Percentiles rank a stretch among this genome's conserved stretches.
Conservation (phyloP, 2,329 filamentous ascomycete species). For the Fusarium mexicanum region DNA sequence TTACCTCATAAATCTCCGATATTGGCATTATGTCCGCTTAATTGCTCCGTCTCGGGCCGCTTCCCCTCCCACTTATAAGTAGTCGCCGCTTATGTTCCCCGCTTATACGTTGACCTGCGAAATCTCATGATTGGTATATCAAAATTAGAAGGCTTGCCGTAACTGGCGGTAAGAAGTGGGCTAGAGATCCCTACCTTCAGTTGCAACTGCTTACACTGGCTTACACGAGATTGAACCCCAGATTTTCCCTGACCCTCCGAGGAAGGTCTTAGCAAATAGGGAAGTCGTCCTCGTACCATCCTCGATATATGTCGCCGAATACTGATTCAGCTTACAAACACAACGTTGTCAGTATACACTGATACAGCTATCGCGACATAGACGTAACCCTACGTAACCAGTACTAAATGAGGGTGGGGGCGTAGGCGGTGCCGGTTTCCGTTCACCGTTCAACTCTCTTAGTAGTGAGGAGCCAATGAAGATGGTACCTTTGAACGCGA, state of each 20-base stretch:
- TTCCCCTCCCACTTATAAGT: not conserved
- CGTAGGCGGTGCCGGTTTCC: not conserved
- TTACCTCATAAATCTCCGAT: not conserved
- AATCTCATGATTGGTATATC: no score
- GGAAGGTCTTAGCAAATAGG: not conserved
- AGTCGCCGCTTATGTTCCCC: not conserved
- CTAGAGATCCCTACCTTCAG: fast-evolving
- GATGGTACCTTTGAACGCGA: fast-evolving
- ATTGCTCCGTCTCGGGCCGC: not conserved
- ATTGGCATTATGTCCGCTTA: not conserved
- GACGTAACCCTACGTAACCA: not conserved
- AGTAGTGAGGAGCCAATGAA: not conserved
- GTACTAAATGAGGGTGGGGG: fast-evolving
- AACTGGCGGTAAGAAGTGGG: not conserved
- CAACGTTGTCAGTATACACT: no score
- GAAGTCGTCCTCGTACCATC: not conserved
- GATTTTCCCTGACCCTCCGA: not conserved
- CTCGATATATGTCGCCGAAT: no score
- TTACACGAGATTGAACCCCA: not conserved
- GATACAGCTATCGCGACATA: fast-evolving
- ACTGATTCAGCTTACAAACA: no score
- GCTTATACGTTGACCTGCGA: not conserved
- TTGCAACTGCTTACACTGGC: fast-evolving
- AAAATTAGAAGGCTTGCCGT: not conserved
- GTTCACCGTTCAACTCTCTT: not conserved